These are phyloP conservation scores for Pichia sp. DNA, from an alignment of 1,139 yeast species.

Conservation along the genomic window DNA sequence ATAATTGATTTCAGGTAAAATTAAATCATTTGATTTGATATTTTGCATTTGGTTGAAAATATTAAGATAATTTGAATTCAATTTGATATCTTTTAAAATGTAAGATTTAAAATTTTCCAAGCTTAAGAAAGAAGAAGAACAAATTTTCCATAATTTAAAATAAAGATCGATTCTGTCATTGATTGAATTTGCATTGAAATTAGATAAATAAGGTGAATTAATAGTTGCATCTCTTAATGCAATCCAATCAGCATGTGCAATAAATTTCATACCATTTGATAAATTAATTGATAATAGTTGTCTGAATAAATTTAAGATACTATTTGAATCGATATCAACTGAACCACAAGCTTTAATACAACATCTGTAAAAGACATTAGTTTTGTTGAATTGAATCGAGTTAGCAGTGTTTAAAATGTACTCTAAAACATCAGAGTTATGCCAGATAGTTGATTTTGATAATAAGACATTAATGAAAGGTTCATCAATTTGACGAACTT, in stretches of 20 bases:
- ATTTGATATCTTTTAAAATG: conserved; percentile 36
- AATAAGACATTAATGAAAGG: conserved; percentile 74
- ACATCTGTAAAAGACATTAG: conserved; percentile 72
- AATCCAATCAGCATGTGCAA: conserved; percentile 85
- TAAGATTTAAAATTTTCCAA: conserved; percentile 37
- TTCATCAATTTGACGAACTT: conserved; percentile 57
- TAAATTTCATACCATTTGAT: conserved; percentile 46
- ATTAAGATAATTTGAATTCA: conserved; percentile 35
- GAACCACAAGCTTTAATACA: conserved; percentile 69
- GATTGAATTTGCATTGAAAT: conserved; percentile 21
- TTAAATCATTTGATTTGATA: conserved; percentile 32
- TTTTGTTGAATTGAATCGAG: conserved; percentile 50
- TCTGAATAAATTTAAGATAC: conserved; percentile 57
- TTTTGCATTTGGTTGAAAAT: conserved; percentile 33
- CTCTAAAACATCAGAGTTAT: conserved; percentile 56
- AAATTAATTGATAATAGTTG: conserved; percentile 51
- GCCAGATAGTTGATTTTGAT: conserved; percentile 65
- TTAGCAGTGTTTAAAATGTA: conserved; percentile 59
- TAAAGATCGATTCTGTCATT: conserved; percentile 48
- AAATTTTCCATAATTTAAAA: conserved; percentile 50
- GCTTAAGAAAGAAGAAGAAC: conserved; percentile 42
- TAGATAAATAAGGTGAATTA: conserved; percentile 34
- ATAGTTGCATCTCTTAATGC: conserved; percentile 76
- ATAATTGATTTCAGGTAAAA: conserved; percentile 32
- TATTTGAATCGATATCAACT: conserved; percentile 48